Percentiles rank a stretch among this genome's conserved stretches.
phyloP scores from a whole-genome alignment of 2,329 filamentous ascomycete genomes.

The Huntiella decipiens region DNA sequence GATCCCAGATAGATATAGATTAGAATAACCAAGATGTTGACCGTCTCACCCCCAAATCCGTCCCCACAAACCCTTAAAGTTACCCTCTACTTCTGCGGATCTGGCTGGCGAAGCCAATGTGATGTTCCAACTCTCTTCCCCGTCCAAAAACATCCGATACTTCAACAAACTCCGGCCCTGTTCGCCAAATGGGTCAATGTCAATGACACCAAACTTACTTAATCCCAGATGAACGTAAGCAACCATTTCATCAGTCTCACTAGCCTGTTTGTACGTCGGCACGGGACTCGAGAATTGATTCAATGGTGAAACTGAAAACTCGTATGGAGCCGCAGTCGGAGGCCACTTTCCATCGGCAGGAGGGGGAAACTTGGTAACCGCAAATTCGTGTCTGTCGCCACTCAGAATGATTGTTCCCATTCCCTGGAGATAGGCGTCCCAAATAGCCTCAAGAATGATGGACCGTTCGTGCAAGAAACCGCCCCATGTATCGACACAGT shows the following conservation, averaged over 20 bases:
- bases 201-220: constrained; percentile 71
- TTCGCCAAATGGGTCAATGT: constrained; percentile 49
- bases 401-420: constrained; percentile 68
- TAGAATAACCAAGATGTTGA: background rate
- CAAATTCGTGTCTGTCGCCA: constrained; percentile 94
- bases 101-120: constrained; percentile 18
- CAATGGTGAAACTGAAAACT: constrained; percentile 80
- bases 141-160: constrained; percentile 70
- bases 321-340: constrained; percentile 50
- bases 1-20: background rate
- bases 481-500: constrained; percentile 80
- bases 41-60: too few species aligned
- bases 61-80: too few species aligned
- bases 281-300: constrained; percentile 88
- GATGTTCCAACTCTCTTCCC: constrained; percentile 56
- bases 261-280: constrained; percentile 63
- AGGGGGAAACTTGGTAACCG: constrained; percentile 62
- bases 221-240: constrained; percentile 76
- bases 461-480: constrained; percentile 71
- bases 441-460: constrained; percentile 73
- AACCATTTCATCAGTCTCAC: constrained; percentile 64
- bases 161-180: constrained; percentile 53
- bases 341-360: constrained; percentile 42
- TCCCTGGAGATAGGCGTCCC: constrained; percentile 60
- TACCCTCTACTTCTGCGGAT: too few species aligned